A percentile compares a stretch with the other conserved stretches of the same genome.
phyloP scores from a whole-genome alignment of 2,329 filamentous ascomycete genomes.

The Pseudogymnoascus sp. region DNA sequence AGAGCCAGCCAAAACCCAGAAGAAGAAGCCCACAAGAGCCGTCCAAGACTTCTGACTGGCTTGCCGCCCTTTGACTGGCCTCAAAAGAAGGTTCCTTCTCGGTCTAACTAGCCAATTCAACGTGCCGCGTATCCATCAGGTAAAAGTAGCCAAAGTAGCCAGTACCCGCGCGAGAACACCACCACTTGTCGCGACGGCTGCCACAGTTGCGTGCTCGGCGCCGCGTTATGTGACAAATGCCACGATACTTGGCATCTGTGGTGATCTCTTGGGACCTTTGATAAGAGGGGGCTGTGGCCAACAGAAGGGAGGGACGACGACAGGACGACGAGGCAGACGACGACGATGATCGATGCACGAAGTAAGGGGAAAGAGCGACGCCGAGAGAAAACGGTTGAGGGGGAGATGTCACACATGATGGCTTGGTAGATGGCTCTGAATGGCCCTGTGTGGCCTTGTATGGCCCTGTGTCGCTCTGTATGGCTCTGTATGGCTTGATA shows the following conservation, averaged over 20 bases:
- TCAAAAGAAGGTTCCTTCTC: conserved; percentile 3
- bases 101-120: neutral
- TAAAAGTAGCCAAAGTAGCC: neutral
- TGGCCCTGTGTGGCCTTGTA: neutral
- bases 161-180: neutral
- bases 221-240: conserved; percentile 51
- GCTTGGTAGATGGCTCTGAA: neutral
- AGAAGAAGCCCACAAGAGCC: neutral
- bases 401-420: neutral
- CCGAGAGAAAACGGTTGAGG: neutral
- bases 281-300: neutral
- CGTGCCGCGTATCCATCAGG: neutral
- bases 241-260: conserved; percentile 1
- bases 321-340: neutral
- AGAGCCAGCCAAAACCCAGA: neutral
- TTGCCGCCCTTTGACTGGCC: neutral
- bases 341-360: neutral
- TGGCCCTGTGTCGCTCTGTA: neutral
- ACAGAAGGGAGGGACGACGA: neutral
- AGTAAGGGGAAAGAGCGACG: conserved; percentile 2
- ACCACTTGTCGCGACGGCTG: conserved; percentile 19
- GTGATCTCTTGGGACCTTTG: neutral
- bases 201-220: conserved; percentile 56
- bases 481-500: neutral
- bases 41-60: neutral